phyloP scores from a whole-genome alignment of 2,329 filamentous ascomycete genomes.

The Pseudogymnoascus sp. region DNA sequence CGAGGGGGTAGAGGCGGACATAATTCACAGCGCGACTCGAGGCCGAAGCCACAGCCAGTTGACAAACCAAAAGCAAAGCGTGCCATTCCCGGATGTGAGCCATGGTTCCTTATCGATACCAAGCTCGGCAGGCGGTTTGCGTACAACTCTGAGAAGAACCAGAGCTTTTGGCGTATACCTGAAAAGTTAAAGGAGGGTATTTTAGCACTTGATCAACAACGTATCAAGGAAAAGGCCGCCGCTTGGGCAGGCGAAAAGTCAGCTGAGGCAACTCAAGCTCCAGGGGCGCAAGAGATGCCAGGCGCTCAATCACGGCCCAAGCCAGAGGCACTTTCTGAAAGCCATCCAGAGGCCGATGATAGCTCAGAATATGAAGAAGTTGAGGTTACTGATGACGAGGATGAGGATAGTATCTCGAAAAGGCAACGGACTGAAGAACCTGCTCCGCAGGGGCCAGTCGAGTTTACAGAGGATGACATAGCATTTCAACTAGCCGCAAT shows the following conservation, averaged over 20 bases:
- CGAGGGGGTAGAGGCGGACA: slow-evolving; percentile 46
- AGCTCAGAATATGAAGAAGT: slow-evolving; percentile 64
- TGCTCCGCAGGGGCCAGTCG: slow-evolving; percentile 45
- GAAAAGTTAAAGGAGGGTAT: slow-evolving; percentile 77
- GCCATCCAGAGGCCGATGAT: slow-evolving; percentile 40
- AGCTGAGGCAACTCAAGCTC: slow-evolving; percentile 26
- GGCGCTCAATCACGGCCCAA: slow-evolving; percentile 14
- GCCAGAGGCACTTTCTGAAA: slow-evolving; percentile 24
- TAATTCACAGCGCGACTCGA: slow-evolving; percentile 37
- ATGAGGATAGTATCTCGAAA: slow-evolving; percentile 42
- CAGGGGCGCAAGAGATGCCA: slow-evolving; percentile 20
- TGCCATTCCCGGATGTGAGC: slow-evolving; percentile 70
- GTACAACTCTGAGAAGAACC: slow-evolving; percentile 76
- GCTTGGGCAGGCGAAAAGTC: slow-evolving; percentile 21
- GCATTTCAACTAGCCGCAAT: slow-evolving; percentile 85
- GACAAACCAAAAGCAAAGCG: slow-evolving; percentile 79
- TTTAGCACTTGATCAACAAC: slow-evolving; percentile 63
- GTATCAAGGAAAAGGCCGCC: slow-evolving; percentile 52
- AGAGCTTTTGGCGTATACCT: slow-evolving; percentile 94
- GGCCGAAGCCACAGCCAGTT: slow-evolving; percentile 58
- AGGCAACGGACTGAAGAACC: slow-evolving; percentile 42
- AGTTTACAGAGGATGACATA: slow-evolving; percentile 92
- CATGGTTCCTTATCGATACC: slow-evolving; percentile 90
- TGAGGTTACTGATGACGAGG: slow-evolving; percentile 40
- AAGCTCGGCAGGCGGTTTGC: slow-evolving; percentile 85